Base-by-base conservation (phyloP, 2,329 filamentous ascomycete species). In the Epichloe sibirici region DNA sequence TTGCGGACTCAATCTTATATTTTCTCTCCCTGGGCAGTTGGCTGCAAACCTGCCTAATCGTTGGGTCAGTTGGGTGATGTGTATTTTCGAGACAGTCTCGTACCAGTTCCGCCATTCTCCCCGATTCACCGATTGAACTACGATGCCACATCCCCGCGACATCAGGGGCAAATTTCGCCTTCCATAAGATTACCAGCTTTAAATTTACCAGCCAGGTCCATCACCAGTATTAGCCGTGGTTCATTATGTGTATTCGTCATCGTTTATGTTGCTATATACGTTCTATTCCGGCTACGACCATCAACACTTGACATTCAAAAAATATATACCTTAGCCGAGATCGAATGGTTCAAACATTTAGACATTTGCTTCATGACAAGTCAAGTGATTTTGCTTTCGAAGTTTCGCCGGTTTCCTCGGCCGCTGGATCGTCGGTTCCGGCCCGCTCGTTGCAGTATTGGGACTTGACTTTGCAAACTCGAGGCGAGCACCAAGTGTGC, bases 1-100 rank as follows among this genome's bases (percentile, higher is more conserved):
- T 77, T 48, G 88, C 70, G 46, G 82, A 77, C 45, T 82, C 61
- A 56, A 89, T 71, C 43, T 78, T 62, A 65, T 77, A 87, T 6
- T 67, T 62, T 65, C 88, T 85, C 0, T 74, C 69, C 34, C 83
- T 31, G 31, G 31, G 31, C 31, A 31, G 31, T 7, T 31, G 31
- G 31, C 31, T 31, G 31, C 31, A 31, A 31, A 31, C 9, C 9
- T 31, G 31, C 31, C 31, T 31, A 31, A 8, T 4, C 8, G 31
- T 39, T 15, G 21, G 21, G 34, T 21, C 23, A 44, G 43, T 45
- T 45, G 25, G 39, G 23, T 50, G 25, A 23, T 44, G 42, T 44
- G 42, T 21, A 23, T 44, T 44, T 4, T 21, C 21, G 12, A 44
- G 17, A 44, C 21, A 23, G 11, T 31, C n/a, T 12, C 11, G 42